phyloP scores from a whole-genome alignment of 768 basidiomycete species.

The Flagelloscypha sp. region DNA sequence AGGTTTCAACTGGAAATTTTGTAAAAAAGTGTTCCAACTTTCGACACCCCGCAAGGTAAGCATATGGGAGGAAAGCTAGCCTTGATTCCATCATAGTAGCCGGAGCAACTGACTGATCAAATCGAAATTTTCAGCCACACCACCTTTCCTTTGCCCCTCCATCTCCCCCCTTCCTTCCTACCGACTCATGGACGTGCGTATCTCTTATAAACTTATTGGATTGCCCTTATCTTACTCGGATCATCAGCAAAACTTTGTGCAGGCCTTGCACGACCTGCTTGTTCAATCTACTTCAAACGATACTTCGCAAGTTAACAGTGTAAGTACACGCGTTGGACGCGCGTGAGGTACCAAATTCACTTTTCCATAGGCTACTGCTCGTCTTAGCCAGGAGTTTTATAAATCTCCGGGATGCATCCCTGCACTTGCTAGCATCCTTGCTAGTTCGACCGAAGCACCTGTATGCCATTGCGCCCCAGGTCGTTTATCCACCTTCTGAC shows the following conservation, averaged over 20 bases:
- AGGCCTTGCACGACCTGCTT: constrained; percentile 78
- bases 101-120: too few relatives aligned
- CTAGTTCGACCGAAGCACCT: constrained; percentile 72
- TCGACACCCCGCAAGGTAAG: too few relatives aligned
- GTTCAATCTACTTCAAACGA: constrained; percentile 82
- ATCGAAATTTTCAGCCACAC: too few relatives aligned
- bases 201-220: constrained; percentile 1
- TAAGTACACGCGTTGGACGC: constrained; percentile 35
- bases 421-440: constrained; percentile 80
- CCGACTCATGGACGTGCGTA: constrained; percentile 24
- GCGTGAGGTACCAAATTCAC: constrained; percentile 12
- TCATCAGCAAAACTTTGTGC: constrained; percentile 69
- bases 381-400: constrained; percentile 89
- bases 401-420: constrained; percentile 86
- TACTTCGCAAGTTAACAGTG: constrained; percentile 82
- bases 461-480: constrained; percentile 40
- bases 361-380: constrained; percentile 68
- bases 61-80: too few relatives aligned
- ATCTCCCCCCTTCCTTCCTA: too few relatives aligned
- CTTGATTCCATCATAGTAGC: too few relatives aligned
- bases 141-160: too few relatives aligned
- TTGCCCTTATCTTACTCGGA: constrained; percentile 2
- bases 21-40: too few relatives aligned
- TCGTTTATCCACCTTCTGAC: constrained; percentile 4
- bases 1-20: too few relatives aligned